These are phyloP conservation scores for Wickerhamomyces ciferrii DNA, from an alignment of 805 yeast genomes.

Conservation along the genomic window DNA sequence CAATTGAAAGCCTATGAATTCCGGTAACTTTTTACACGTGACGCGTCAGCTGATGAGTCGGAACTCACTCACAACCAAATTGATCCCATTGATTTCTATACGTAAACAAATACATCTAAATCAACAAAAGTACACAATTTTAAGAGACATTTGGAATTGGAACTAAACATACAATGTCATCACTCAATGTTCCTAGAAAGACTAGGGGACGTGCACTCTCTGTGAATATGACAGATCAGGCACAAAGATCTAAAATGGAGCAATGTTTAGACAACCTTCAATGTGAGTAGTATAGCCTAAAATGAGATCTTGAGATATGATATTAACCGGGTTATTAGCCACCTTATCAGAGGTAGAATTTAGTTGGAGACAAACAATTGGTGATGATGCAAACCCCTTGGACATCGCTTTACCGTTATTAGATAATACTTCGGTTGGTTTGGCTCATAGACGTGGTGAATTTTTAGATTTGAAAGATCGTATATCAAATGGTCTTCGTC, in stretches of 20 bases:
- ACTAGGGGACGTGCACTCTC: neutral
- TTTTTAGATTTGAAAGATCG: conserved; percentile 56
- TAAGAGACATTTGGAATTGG: neutral
- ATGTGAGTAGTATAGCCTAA: conserved; percentile 1
- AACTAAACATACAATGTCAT: neutral
- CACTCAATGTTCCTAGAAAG: neutral
- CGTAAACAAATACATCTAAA: no score
- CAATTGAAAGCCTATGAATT: no score
- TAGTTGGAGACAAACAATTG: conserved; percentile 45
- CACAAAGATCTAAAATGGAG: conserved; percentile 8
- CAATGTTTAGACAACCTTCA: conserved; percentile 14
- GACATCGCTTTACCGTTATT: conserved; percentile 79
- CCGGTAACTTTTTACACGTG: no score
- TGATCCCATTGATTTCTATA: neutral
- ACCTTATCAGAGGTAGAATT: conserved; percentile 26
- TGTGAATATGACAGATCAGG: neutral
- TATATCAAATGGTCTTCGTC: conserved; percentile 52
- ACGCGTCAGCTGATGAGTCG: no score
- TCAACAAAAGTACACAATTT: neutral
- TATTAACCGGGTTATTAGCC: conserved; percentile 2
- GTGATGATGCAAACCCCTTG: conserved; percentile 67
- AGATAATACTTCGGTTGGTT: conserved; percentile 88
- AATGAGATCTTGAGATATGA: no score
- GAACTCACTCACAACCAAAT: no score
- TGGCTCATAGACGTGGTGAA: conserved; percentile 67